phyloP scores from a whole-genome alignment of 2,329 filamentous ascomycete species.

The Rutstroemia sp. region DNA sequence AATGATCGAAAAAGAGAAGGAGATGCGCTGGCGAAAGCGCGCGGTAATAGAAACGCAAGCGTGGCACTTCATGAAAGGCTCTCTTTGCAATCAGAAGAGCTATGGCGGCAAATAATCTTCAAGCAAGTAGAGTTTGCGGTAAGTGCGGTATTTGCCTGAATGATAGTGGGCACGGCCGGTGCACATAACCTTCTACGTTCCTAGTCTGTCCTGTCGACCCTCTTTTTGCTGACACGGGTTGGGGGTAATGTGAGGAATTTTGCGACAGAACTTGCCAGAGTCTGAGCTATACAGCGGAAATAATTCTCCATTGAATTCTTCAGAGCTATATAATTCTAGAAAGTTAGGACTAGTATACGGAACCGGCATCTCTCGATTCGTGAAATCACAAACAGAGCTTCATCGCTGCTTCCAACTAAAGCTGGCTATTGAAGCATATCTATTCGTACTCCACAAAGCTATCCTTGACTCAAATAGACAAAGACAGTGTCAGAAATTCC shows the following conservation, averaged over 20 bases:
- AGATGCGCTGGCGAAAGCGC: neutral
- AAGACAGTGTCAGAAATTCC: neutral
- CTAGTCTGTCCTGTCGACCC: too few relatives aligned
- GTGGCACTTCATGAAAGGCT: neutral
- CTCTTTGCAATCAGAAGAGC: neutral
- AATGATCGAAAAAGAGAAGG: neutral
- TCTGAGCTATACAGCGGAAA: neutral
- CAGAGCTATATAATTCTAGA: neutral
- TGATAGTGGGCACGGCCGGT: neutral
- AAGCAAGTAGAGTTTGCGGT: neutral
- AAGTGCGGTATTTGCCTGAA: neutral
- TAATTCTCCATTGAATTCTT: constrained; percentile 1
- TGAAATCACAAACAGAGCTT: neutral
- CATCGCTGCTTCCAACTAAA: neutral
- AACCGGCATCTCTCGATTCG: neutral
- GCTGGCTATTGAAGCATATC: neutral
- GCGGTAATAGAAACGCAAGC: constrained; percentile 4
- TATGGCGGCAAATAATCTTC: constrained; percentile 4
- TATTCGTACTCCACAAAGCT: too few relatives aligned
- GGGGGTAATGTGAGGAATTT: neutral
- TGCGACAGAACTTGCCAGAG: neutral
- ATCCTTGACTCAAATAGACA: too few relatives aligned
- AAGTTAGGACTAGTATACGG: neutral
- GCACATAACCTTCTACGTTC: too few relatives aligned
- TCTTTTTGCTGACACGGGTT: neutral